These are phyloP conservation scores for Aspergillus coremiiformis DNA, from an alignment of 495 filamentous ascomycete genomes.

Conservation along the genomic window DNA sequence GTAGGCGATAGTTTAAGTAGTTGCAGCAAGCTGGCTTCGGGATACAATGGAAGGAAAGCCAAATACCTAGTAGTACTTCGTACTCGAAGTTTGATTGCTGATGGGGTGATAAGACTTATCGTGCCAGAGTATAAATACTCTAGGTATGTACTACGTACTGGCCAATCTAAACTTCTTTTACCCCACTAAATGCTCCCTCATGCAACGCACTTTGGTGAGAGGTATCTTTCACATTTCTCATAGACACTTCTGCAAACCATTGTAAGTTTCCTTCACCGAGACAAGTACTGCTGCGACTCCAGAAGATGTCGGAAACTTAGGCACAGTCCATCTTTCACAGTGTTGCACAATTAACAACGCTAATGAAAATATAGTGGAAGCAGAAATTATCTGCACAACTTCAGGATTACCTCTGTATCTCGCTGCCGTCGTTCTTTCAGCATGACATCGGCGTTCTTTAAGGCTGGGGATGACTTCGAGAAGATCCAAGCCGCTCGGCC, in stretches of 20 bases:
- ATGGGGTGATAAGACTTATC: no score
- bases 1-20: neutral
- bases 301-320: neutral
- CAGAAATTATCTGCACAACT: neutral
- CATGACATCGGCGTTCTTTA: slow-evolving; percentile 23
- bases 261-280: neutral
- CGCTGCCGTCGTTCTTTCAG: slow-evolving; percentile 9
- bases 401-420: neutral
- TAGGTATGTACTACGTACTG: no score
- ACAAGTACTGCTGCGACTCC: neutral
- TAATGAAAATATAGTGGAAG: neutral
- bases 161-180: neutral
- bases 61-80: no score
- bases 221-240: neutral
- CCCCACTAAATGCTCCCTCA: neutral
- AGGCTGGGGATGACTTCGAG: slow-evolving; percentile 61
- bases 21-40: neutral
- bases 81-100: no score
- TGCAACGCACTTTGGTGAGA: neutral
- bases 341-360: neutral
- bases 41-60: no score
- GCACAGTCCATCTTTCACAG: neutral
- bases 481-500: slow-evolving; percentile 65
- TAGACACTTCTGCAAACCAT: neutral
- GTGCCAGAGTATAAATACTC: no score